Evolutionary conservation across 2,329 filamentous ascomycete species (phyloP).

Genomic region (Claviceps purpurea): DNA sequence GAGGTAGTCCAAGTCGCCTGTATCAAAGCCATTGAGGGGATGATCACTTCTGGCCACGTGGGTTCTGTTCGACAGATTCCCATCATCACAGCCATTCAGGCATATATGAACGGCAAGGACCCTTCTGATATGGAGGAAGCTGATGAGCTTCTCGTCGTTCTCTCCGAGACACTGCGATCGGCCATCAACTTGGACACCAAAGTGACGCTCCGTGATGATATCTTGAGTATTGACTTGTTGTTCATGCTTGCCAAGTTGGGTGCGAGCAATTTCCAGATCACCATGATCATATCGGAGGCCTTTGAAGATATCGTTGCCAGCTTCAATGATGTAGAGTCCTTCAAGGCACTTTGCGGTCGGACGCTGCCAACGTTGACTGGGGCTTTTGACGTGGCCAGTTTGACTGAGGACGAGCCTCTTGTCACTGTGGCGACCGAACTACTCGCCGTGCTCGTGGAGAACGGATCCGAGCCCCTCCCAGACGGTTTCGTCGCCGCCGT

Average conservation of each 20-base stretch:
- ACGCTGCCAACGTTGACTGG: conserved; percentile 78
- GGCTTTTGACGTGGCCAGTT: conserved; percentile 74
- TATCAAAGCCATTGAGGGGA: conserved; percentile 69
- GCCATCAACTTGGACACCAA: conserved; percentile 68
- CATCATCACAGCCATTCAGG: conserved; percentile 48
- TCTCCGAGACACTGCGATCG: conserved; percentile 75
- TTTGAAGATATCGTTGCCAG: conserved; percentile 75
- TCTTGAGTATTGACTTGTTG: conserved; percentile 66
- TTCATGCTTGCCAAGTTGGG: conserved; percentile 84
- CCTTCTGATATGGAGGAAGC: conserved; percentile 72
- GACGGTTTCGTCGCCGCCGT: conserved; percentile 72
- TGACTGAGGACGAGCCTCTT: conserved; percentile 74
- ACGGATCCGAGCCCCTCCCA: conserved; percentile 75
- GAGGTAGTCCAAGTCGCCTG: conserved; percentile 89
- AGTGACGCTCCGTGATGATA: conserved; percentile 58
- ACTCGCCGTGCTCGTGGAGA: conserved; percentile 65
- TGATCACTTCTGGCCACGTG: conserved; percentile 40
- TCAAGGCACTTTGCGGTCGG: conserved; percentile 67
- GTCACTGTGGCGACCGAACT: conserved; percentile 81
- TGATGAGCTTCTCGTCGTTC: conserved; percentile 80
- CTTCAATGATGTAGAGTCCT: conserved; percentile 55
- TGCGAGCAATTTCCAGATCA: conserved; percentile 81
- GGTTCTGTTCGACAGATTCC: conserved; percentile 43
- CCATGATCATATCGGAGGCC: conserved; percentile 73
- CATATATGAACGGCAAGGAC: conserved; percentile 70